These are phyloP conservation scores for Chrysoporthe deuterocubensis DNA, from an alignment of 2,329 filamentous ascomycete species.

Conservation along the genomic window DNA sequence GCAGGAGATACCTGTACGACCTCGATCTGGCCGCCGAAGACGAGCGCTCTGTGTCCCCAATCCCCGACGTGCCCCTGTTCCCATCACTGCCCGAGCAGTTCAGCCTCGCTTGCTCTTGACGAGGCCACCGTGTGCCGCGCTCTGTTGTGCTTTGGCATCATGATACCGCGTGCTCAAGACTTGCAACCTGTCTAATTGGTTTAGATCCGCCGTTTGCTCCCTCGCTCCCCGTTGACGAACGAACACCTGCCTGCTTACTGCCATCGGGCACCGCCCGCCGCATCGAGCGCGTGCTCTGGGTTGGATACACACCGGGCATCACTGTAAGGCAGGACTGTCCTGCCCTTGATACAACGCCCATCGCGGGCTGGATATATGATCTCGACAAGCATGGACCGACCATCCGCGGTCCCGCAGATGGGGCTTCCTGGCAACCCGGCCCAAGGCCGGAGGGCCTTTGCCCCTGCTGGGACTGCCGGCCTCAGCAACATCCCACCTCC, in stretches of 20 bases:
- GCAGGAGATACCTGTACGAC: constrained; percentile 16
- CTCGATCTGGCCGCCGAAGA: constrained; percentile 9
- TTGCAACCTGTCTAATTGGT: constrained; percentile 23
- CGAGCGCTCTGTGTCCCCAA: constrained; percentile 13
- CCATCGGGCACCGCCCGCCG: neutral
- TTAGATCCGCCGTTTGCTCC: constrained; percentile 19
- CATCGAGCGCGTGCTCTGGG: constrained; percentile 14
- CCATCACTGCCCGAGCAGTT: neutral
- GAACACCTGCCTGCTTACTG: constrained; percentile 4
- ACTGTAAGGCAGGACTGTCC: constrained; percentile 5
- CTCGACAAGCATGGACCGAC: constrained; percentile 32
- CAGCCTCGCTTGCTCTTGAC: constrained; percentile 5
- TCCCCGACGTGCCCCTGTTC: neutral
- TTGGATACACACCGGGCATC: constrained; percentile 15
- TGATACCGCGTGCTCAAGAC: constrained; percentile 21
- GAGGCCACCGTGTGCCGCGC: constrained; percentile 8
- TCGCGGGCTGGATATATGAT: constrained; percentile 22
- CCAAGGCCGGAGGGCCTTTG: constrained; percentile 39
- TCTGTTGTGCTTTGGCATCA: constrained; percentile 25
- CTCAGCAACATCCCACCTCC: constrained; percentile 45
- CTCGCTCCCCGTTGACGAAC: constrained; percentile 6
- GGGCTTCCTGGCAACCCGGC: constrained; percentile 44
- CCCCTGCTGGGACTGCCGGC: constrained; percentile 35
- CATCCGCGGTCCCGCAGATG: constrained; percentile 32
- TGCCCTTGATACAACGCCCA: constrained; percentile 8